A percentile compares a stretch with the other conserved stretches of the same genome.
These are phyloP conservation scores for Tulasnella sp. DNA, from an alignment of 768 basidiomycete species.

Conservation along the genomic window DNA sequence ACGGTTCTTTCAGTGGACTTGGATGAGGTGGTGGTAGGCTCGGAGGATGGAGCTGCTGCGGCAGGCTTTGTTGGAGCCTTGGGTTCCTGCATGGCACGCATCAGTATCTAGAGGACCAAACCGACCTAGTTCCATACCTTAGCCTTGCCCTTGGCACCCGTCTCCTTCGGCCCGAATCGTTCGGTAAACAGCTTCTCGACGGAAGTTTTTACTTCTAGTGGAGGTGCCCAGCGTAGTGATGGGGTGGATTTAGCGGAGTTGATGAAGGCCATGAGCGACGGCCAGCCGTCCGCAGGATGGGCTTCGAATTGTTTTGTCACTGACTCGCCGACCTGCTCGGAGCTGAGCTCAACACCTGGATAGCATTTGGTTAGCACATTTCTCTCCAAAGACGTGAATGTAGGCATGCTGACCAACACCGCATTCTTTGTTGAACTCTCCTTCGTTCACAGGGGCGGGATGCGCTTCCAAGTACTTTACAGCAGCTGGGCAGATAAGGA, in stretches of 20 bases:
- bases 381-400: not conserved
- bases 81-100: conserved; percentile 10
- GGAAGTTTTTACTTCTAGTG: conserved; percentile 73
- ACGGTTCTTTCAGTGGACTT: conserved; percentile 38
- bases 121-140: conserved; percentile 42
- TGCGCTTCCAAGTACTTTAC: conserved; percentile 60
- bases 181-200: conserved; percentile 58
- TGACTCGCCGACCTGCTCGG: conserved; percentile 45
- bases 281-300: conserved; percentile 57
- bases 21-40: conserved; percentile 28
- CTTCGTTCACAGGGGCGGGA: conserved; percentile 48
- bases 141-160: conserved; percentile 35
- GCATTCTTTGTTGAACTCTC: conserved; percentile 63
- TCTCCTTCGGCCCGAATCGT: conserved; percentile 62
- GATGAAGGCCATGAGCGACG: conserved; percentile 54
- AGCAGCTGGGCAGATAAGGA: conserved; percentile 39
- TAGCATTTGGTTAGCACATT: not conserved
- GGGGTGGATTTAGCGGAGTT: conserved; percentile 49
- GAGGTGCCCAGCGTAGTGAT: conserved; percentile 67
- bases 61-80: conserved; percentile 15
- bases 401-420: conserved; percentile 63
- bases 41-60: conserved; percentile 13
- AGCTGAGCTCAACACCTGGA: conserved; percentile 70
- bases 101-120: not conserved
- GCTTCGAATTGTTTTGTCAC: conserved; percentile 48